A percentile compares a stretch with the other conserved stretches of the same genome.
phyloP scores from a whole-genome alignment of 805 yeast species.

The Ogataea nitratoaversa region DNA sequence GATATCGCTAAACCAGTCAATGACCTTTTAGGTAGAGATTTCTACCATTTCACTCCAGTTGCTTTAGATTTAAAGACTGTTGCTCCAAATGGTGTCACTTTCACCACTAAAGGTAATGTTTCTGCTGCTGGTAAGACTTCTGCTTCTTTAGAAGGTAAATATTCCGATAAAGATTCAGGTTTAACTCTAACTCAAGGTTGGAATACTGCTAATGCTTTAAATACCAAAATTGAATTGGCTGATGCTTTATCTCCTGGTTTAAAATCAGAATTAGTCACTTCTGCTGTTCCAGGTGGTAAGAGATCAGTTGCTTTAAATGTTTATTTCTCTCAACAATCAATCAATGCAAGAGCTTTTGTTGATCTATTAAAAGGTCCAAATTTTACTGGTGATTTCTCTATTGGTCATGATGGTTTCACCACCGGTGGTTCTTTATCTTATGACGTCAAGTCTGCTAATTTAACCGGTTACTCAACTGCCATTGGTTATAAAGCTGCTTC shows the following conservation, averaged over 20 bases:
- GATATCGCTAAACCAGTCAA: conserved; percentile 91
- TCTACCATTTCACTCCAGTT: conserved; percentile 87
- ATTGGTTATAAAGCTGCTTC: conserved; percentile 87
- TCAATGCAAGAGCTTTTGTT: conserved; percentile 91
- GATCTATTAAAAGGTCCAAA: conserved; percentile 94
- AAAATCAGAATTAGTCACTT: conserved; percentile 85
- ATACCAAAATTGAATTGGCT: conserved; percentile 88
- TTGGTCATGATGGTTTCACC: conserved; percentile 94
- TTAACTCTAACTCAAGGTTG: conserved; percentile 95
- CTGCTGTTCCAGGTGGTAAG: conserved; percentile 79
- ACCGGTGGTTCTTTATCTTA: conserved; percentile 97
- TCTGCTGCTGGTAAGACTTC: conserved; percentile 78
- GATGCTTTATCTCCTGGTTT: conserved; percentile 94
- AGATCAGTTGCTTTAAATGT: conserved; percentile 88
- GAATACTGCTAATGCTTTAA: conserved; percentile 89
- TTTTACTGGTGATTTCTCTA: conserved; percentile 90
- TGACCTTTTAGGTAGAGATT: conserved; percentile 85
- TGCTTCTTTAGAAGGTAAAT: conserved; percentile 87
- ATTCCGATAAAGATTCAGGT: conserved; percentile 88
- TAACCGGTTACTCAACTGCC: conserved; percentile 91
- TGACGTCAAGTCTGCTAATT: conserved; percentile 88
- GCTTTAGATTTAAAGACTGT: conserved; percentile 84
- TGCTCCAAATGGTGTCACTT: conserved; percentile 95
- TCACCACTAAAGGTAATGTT: conserved; percentile 89
- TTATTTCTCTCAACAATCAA: conserved; percentile 86